Percentiles rank a stretch among this genome's conserved stretches.
Conservation (phyloP, 2,329 filamentous ascomycete species). For the Pseudogymnoascus verrucosus region DNA sequence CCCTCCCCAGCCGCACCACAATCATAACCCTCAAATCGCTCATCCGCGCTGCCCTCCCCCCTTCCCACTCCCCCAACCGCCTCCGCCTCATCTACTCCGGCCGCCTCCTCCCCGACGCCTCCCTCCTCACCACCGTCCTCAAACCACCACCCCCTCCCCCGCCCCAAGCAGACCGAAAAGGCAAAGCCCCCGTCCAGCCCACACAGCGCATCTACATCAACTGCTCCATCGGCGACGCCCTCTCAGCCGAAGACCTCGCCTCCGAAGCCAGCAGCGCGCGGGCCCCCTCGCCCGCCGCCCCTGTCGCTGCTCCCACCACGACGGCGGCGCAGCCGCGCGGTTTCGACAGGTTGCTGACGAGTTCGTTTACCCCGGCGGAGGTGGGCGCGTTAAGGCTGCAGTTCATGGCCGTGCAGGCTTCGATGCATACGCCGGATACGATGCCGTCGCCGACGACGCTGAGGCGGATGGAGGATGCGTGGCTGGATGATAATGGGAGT, state of each 20-base stretch:
- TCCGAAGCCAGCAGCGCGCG: slow-evolving; percentile 45
- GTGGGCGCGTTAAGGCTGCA: slow-evolving; percentile 79
- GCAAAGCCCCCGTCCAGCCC: slow-evolving; percentile 48
- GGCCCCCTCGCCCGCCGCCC: slow-evolving; percentile 10
- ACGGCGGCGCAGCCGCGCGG: slow-evolving; percentile 56
- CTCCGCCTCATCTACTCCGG: slow-evolving; percentile 87
- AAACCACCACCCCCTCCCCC: slow-evolving; percentile 49
- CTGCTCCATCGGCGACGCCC: slow-evolving; percentile 76
- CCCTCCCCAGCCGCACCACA: slow-evolving; percentile 59
- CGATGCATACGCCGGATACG: slow-evolving; percentile 77
- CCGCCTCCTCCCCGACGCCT: slow-evolving; percentile 70
- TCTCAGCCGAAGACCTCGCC: slow-evolving; percentile 61
- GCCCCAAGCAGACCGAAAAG: slow-evolving; percentile 33
- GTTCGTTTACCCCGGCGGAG: slow-evolving; percentile 77
- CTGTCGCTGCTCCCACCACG: slow-evolving; percentile 23
- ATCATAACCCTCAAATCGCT: slow-evolving; percentile 72
- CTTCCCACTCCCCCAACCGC: slow-evolving; percentile 54
- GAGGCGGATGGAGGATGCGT: slow-evolving; percentile 74
- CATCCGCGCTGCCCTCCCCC: slow-evolving; percentile 64
- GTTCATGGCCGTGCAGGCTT: slow-evolving; percentile 76
- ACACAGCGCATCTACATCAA: slow-evolving; percentile 71
- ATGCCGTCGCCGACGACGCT: slow-evolving; percentile 75
- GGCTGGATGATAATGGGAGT: slow-evolving; percentile 67
- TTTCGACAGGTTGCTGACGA: slow-evolving; percentile 75
- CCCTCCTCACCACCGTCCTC: slow-evolving; percentile 60